Evolutionary conservation across 192 early-diverging fungal genomes (phyloP).

Genomic region (Bifiguratus adelaidae): DNA sequence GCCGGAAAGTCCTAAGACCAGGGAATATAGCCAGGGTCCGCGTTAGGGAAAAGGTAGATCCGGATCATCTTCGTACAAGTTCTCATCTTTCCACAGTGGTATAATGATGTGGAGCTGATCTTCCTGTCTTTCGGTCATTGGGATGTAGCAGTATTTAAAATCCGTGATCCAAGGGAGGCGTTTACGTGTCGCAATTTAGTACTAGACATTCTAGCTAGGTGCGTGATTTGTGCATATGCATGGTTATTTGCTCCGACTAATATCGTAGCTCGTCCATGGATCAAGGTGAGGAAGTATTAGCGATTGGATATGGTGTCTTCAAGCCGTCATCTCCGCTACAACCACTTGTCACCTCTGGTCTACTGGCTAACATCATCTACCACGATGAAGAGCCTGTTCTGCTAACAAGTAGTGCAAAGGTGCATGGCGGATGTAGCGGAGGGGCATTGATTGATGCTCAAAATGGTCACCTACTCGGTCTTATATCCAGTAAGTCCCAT

Average conservation of each 20-base stretch:
- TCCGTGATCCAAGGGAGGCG: slow-evolving; percentile 12
- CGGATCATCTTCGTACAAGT: too few species aligned
- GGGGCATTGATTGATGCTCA: slow-evolving; percentile 17
- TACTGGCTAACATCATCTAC: slow-evolving; percentile 15
- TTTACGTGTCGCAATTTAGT: not conserved
- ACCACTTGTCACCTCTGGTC: slow-evolving; percentile 15
- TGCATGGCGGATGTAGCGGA: slow-evolving; percentile 26
- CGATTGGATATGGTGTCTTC: slow-evolving; percentile 25
- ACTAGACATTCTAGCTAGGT: too few species aligned
- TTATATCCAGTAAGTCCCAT: slow-evolving; percentile 9
- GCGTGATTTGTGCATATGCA: not conserved
- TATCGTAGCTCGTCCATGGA: too few species aligned
- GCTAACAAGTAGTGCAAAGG: slow-evolving; percentile 18
- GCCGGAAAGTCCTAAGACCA: too few species aligned
- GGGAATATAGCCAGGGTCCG: too few species aligned
- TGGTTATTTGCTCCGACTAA: not conserved
- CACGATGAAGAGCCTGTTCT: slow-evolving; percentile 15
- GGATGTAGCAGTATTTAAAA: slow-evolving; percentile 24
- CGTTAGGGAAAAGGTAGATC: too few species aligned
- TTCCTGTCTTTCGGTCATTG: too few species aligned
- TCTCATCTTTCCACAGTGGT: too few species aligned
- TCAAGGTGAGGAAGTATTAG: too few species aligned
- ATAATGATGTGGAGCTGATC: too few species aligned
- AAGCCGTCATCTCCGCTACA: slow-evolving; percentile 11
- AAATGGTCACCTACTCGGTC: slow-evolving; percentile 12